Evolutionary conservation across 805 yeast species (phyloP).

Genomic region (Pichia nanzhaoensis): DNA sequence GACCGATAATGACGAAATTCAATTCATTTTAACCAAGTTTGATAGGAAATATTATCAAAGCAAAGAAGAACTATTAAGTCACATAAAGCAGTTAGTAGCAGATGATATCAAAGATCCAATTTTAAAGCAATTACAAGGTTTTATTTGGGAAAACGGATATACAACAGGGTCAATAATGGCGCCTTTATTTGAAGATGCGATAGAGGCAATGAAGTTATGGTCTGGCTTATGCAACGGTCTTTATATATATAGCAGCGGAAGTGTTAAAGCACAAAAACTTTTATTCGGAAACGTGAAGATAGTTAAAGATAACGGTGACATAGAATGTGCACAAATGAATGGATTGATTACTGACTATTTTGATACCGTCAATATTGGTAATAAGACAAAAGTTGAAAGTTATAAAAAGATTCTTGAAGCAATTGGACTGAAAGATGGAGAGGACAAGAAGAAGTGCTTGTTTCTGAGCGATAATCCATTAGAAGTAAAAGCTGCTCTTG

Average conservation of each 20-base stretch:
- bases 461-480: conserved; percentile 76
- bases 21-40: conserved; percentile 36
- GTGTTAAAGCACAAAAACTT: conserved; percentile 78
- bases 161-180: conserved; percentile 68
- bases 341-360: conserved; percentile 56
- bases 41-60: conserved; percentile 32
- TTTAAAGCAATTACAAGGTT: conserved; percentile 76
- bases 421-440: conserved; percentile 16
- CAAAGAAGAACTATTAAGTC: conserved; percentile 31
- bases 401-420: conserved; percentile 47
- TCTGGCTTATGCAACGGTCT: conserved; percentile 29
- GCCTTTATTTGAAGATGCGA: conserved; percentile 71
- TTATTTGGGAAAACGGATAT: conserved; percentile 78
- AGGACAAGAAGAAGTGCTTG: conserved; percentile 32
- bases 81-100: conserved; percentile 52
- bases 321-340: conserved; percentile 42
- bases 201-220: conserved; percentile 46
- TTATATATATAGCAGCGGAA: conserved; percentile 84
- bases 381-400: conserved; percentile 50
- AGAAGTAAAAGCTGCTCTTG: conserved; percentile 71
- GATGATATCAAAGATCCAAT: conserved; percentile 72
- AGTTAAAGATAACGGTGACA: conserved; percentile 21
- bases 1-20: conserved; percentile 22
- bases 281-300: conserved; percentile 58
- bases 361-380: conserved; percentile 82